Evolutionary conservation across 371 early-diverging fungal species (phyloP).

Genomic region (Choanephora cucurbitarum): DNA sequence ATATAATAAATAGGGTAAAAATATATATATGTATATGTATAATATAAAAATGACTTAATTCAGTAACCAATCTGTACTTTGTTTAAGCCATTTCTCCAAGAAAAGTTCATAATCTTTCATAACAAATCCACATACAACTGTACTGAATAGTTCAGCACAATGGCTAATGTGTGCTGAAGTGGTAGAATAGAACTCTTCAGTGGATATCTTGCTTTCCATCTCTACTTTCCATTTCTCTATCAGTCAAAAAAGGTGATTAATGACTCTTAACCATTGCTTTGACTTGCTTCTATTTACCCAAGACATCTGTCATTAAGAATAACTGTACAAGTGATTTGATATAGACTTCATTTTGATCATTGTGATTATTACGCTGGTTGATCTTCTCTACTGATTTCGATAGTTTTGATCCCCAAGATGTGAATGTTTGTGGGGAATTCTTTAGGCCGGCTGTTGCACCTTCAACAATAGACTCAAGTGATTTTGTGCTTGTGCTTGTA

Average conservation of each 20-base stretch:
- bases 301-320: slow-evolving; percentile 25
- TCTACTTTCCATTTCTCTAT: slow-evolving; percentile 27
- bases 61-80: slow-evolving; percentile 31
- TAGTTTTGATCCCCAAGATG: slow-evolving; percentile 35
- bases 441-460: neutral
- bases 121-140: slow-evolving; percentile 37
- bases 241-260: neutral
- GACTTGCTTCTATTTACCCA: slow-evolving; percentile 23
- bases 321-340: slow-evolving; percentile 30
- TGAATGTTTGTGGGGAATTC: slow-evolving; percentile 11
- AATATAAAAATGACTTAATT: slow-evolving; percentile 22
- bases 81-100: slow-evolving; percentile 43
- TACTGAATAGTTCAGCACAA: slow-evolving; percentile 26
- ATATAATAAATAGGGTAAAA: too few species aligned
- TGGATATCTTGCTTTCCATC: neutral
- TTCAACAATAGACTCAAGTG: neutral
- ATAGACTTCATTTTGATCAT: slow-evolving; percentile 30
- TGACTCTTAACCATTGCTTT: neutral
- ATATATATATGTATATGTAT: neutral
- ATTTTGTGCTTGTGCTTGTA: slow-evolving; percentile 17
- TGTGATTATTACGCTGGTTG: slow-evolving; percentile 9
- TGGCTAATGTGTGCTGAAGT: neutral
- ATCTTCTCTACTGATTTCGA: slow-evolving; percentile 40
- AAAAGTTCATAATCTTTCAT: slow-evolving; percentile 39
- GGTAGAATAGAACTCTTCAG: neutral